Evolutionary conservation across 768 basidiomycete species (phyloP).

Genomic region (Lactifluus rugatus): DNA sequence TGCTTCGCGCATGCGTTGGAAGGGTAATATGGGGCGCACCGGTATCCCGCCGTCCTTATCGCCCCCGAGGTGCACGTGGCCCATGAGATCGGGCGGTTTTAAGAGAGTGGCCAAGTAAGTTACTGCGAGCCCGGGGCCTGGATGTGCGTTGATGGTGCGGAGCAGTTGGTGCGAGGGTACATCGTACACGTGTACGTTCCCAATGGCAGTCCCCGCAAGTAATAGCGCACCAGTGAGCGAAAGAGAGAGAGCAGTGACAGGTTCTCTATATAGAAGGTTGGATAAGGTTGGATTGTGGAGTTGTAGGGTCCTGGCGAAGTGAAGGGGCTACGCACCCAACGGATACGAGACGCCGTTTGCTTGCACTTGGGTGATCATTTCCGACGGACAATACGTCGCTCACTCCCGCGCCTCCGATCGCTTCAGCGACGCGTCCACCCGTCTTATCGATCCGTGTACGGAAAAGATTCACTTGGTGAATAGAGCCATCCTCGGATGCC

Average conservation of each 20-base stretch:
- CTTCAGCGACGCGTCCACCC: constrained; percentile 48
- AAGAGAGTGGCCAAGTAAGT: constrained; percentile 70
- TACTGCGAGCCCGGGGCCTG: constrained; percentile 45
- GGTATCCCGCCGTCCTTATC: constrained; percentile 46
- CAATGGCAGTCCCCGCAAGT: constrained; percentile 68
- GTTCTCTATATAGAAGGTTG: constrained; percentile 40
- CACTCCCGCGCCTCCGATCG: constrained; percentile 64
- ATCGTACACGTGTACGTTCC: constrained; percentile 73
- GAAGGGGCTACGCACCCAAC: constrained; percentile 43
- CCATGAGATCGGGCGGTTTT: constrained; percentile 79
- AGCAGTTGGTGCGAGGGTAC: constrained; percentile 85
- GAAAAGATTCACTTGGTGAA: constrained; percentile 76
- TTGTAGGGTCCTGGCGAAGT: background rate
- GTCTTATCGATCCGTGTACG: constrained; percentile 46
- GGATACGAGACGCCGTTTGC: constrained; percentile 54
- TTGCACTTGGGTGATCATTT: constrained; percentile 37
- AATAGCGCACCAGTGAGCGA: constrained; percentile 73
- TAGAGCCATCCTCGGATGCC: constrained; percentile 60
- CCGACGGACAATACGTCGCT: constrained; percentile 64
- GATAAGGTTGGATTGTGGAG: background rate
- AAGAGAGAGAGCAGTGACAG: constrained; percentile 61
- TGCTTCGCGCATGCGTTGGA: constrained; percentile 63
- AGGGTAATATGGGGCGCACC: constrained; percentile 53
- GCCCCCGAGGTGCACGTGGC: constrained; percentile 53
- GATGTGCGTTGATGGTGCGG: constrained; percentile 68